These are phyloP conservation scores for Phytophthora cryptogea DNA, from an alignment of 352 stramenopile genomes.

Conservation along the genomic window DNA sequence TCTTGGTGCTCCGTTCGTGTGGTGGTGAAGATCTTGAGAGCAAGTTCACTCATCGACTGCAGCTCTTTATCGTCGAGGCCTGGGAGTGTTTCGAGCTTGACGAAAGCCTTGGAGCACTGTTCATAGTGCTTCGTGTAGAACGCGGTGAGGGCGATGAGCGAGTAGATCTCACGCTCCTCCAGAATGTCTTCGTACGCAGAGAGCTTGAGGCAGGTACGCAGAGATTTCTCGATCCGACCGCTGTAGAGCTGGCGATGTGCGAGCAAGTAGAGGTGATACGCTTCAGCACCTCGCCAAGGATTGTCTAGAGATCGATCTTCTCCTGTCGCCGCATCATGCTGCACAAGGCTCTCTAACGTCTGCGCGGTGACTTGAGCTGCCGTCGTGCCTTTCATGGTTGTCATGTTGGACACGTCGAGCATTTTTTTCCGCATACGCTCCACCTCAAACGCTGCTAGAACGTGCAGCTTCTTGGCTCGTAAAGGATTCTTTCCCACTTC, in stretches of 20 bases:
- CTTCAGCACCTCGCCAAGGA: conserved; percentile 93
- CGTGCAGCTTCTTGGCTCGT: conserved; percentile 93
- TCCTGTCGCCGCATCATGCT: conserved; percentile 81
- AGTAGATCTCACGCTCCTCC: conserved; percentile 91
- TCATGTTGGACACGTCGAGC: conserved; percentile 73
- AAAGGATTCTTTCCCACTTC: conserved; percentile 85
- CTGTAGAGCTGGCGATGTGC: conserved; percentile 92
- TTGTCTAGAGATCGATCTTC: conserved; percentile 90
- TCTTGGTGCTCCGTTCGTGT: conserved; percentile 66
- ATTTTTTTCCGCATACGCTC: conserved; percentile 92
- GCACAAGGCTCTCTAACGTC: conserved; percentile 92
- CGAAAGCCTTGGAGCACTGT: conserved; percentile 91
- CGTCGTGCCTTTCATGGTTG: conserved; percentile 65
- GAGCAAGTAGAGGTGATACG: conserved; percentile 94
- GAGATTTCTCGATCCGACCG: conserved; percentile 76
- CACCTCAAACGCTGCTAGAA: conserved; percentile 94
- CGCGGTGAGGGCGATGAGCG: conserved; percentile 91
- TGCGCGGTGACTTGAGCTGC: conserved; percentile 86
- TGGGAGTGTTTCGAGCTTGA: conserved; percentile 91
- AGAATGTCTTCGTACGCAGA: conserved; percentile 93
- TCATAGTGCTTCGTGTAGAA: conserved; percentile 93
- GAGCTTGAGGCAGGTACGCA: conserved; percentile 89
- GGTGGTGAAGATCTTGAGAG: conserved; percentile 88
- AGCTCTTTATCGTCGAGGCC: conserved; percentile 64
- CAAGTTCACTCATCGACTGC: conserved; percentile 62